Percentiles rank a stretch among this genome's conserved stretches.
Conservation (phyloP, 148 eudicot genomes). For the Gaultheria prostrata region DNA sequence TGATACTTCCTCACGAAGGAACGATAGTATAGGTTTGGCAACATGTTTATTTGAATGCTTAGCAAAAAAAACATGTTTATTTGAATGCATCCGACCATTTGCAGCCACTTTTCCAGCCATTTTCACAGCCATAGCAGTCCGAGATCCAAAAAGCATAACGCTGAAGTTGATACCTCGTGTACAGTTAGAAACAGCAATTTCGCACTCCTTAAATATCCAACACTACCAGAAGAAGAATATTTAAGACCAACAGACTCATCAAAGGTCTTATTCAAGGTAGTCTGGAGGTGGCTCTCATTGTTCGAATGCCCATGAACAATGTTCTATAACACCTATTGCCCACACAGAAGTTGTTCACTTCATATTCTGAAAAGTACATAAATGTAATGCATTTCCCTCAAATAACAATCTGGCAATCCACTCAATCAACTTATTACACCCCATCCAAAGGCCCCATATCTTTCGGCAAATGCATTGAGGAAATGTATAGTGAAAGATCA, state of each 20-base stretch:
- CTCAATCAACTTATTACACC: neutral
- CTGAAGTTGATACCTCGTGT: neutral
- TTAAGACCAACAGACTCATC: neutral
- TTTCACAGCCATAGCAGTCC: neutral
- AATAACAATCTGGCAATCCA: neutral
- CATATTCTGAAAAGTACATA: neutral
- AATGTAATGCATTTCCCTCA: neutral
- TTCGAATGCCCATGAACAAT: neutral
- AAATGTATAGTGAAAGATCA: neutral
- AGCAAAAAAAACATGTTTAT: neutral
- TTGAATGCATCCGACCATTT: neutral
- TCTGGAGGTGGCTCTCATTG: neutral
- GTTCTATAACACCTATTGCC: neutral
- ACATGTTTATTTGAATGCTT: neutral
- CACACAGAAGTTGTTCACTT: neutral
- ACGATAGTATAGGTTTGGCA: neutral
- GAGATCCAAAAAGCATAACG: neutral
- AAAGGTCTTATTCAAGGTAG: neutral
- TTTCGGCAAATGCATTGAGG: conserved; percentile 5
- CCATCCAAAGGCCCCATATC: neutral
- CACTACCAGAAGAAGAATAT: neutral
- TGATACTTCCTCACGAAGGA: neutral
- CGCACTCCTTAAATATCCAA: neutral
- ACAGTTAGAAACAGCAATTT: neutral
- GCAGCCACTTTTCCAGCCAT: neutral